A percentile compares a stretch with the other conserved stretches of the same genome.
These are phyloP conservation scores for Thermoascus crustaceus DNA, from an alignment of 2,329 filamentous ascomycete species.

Conservation along the genomic window DNA sequence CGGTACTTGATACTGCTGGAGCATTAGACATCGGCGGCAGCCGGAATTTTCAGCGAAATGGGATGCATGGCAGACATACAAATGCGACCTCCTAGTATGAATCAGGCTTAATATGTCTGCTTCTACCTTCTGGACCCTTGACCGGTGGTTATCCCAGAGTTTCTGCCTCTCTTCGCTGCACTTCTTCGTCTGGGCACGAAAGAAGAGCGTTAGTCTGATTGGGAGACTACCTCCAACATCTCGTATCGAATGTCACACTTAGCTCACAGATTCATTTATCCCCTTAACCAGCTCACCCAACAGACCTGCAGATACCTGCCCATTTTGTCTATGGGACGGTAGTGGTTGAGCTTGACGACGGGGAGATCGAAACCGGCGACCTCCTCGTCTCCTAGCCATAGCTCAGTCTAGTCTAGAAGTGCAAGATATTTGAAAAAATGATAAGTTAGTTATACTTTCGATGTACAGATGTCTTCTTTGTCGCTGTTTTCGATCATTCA, in stretches of 20 bases:
- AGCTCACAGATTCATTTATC: conserved; percentile 12
- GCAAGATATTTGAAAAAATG: too few relatives aligned
- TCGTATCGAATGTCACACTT: conserved; percentile 4
- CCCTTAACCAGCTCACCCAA: conserved; percentile 9
- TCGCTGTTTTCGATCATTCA: too few relatives aligned
- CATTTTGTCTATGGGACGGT: not conserved
- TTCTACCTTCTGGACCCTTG: conserved; percentile 8
- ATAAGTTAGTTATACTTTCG: too few relatives aligned
- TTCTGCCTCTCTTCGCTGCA: conserved; percentile 8
- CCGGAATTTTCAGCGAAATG: not conserved
- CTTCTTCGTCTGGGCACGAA: conserved; percentile 7
- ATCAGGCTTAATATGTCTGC: conserved; percentile 5
- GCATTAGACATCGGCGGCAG: not conserved
- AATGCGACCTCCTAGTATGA: conserved; percentile 4
- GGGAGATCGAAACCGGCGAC: too few relatives aligned
- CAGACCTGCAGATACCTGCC: not conserved
- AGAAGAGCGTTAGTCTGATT: conserved; percentile 1
- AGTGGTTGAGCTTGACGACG: too few relatives aligned
- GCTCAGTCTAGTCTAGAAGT: too few relatives aligned
- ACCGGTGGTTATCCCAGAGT: conserved; percentile 10
- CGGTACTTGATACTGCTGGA: conserved; percentile 7
- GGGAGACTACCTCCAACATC: not conserved
- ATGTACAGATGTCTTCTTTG: too few relatives aligned
- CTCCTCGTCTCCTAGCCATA: too few relatives aligned
- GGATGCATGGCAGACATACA: conserved; percentile 6